Evolutionary conservation across 1,139 yeast species (phyloP).

Genomic region (Diutina siamensis): DNA sequence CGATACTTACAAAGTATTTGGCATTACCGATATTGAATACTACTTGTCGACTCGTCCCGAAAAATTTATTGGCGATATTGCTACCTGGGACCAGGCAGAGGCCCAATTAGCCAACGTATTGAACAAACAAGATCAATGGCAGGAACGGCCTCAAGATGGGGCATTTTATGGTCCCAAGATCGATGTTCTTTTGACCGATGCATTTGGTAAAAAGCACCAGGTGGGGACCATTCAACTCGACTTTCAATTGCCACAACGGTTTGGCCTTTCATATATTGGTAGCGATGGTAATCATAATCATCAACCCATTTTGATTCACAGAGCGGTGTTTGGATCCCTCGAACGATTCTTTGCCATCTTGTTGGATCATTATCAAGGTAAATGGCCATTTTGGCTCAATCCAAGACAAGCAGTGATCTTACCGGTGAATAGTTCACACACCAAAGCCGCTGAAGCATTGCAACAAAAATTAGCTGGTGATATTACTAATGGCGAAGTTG

Average conservation of each 20-base stretch:
- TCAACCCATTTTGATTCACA: conserved; percentile 83
- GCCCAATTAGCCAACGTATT: conserved; percentile 54
- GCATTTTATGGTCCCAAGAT: conserved; percentile 97
- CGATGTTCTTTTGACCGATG: conserved; percentile 78
- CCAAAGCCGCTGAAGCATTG: conserved; percentile 40
- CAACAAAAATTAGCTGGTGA: conserved; percentile 42
- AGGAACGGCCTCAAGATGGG: conserved; percentile 82
- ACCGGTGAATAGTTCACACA: conserved; percentile 60
- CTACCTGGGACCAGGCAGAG: conserved; percentile 85
- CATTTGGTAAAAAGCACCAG: conserved; percentile 75
- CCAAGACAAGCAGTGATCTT: conserved; percentile 88
- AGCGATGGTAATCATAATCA: conserved; percentile 36
- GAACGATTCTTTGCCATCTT: conserved; percentile 88
- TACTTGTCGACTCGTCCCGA: conserved; percentile 86
- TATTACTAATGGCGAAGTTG: conserved; percentile 16
- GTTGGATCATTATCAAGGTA: conserved; percentile 83
- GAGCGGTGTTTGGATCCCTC: conserved; percentile 91
- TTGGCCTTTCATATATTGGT: conserved; percentile 57
- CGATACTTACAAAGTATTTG: conserved; percentile 70
- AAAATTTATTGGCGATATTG: conserved; percentile 68
- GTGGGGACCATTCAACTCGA: conserved; percentile 94
- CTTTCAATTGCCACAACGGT: conserved; percentile 84
- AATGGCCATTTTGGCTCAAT: conserved; percentile 97
- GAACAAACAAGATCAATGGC: conserved; percentile 47
- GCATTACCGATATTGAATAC: conserved; percentile 52